Evolutionary conservation across 2,329 filamentous ascomycete genomes (phyloP).

Genomic region (Penicillium sp.): DNA sequence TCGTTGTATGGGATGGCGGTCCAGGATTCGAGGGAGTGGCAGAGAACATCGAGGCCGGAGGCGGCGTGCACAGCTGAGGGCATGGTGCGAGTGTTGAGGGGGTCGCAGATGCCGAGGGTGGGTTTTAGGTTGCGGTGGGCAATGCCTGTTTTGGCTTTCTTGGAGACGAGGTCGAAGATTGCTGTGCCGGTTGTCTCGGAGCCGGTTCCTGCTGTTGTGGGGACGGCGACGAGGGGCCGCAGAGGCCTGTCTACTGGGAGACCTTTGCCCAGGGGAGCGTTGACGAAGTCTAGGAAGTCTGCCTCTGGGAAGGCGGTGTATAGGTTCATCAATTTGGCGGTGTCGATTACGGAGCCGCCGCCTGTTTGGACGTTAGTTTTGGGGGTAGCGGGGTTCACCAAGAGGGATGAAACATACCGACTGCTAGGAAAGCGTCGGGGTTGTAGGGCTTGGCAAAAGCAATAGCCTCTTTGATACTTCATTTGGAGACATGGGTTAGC

Average conservation of each 20-base stretch:
- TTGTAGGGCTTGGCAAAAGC: constrained; percentile 73
- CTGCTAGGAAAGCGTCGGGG: constrained; percentile 87
- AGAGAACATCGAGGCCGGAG: constrained; percentile 90
- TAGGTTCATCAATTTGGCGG: constrained; percentile 97
- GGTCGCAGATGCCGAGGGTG: constrained; percentile 79
- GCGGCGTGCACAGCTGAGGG: constrained; percentile 87
- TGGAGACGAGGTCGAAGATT: constrained; percentile 90
- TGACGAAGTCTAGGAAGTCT: constrained; percentile 96
- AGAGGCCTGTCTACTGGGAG: constrained; percentile 67
- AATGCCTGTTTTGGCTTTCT: constrained; percentile 90
- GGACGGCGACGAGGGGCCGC: constrained; percentile 74
- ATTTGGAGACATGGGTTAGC: neutral
- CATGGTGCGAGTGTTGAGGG: constrained; percentile 94
- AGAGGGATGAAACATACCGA: constrained; percentile 52
- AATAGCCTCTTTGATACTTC: constrained; percentile 74
- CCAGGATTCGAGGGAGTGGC: constrained; percentile 93
- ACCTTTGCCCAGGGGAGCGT: constrained; percentile 85
- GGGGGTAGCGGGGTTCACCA: neutral
- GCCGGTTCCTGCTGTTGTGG: constrained; percentile 80
- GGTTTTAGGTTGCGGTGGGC: constrained; percentile 95
- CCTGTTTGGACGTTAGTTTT: constrained; percentile 31
- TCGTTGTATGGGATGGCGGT: constrained; percentile 94
- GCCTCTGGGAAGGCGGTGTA: constrained; percentile 88
- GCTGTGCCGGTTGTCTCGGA: constrained; percentile 96
- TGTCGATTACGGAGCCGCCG: constrained; percentile 93